Evolutionary conservation across 2,329 filamentous ascomycete genomes (phyloP), one percentile per base, ranked within the genome.

Genomic region (Penicillium sumatraense): DNA sequence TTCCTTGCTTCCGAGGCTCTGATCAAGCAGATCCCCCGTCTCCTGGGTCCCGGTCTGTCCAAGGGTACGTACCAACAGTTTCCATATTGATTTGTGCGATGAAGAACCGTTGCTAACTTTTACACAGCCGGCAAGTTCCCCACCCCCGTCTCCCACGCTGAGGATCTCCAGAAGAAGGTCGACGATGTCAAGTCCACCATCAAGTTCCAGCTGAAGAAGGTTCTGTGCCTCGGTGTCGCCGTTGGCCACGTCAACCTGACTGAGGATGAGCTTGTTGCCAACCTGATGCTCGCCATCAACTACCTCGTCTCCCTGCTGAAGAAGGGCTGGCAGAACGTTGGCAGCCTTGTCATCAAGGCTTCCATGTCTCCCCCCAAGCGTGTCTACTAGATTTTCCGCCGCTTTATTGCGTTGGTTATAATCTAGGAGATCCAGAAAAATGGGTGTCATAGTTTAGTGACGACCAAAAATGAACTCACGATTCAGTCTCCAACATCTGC

Each of bases 191-290:
- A 97, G 90, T 96, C 91, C 73, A 99, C 95, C 81, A 98, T 99
- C 89, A 99, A 99, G 89, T 99, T 99, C 90, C 93, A 99, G 88
- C 87, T 99, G 76, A 99, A 99, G 91, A 99, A 99, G 91, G 95
- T 99, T 80, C 87, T 99, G 72, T 99, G 95, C 87, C 93, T 99
- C 88, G 95, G 93, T 89, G 93, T 98, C 78, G 95, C 95, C 72
- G 91, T 99, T 76, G 95, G 95, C 78, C 96, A 99, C 83, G 95
- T 99, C 73, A 92, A 89, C 74, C 99, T 99, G 95, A 89, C 86
- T 67, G 84, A 91, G 83, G 95, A 99, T 76, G 91, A 97, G 86
- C 84, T 99, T 69, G 89, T 99, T 70, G 90, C 86, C 78, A 99
- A 99, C 89, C 93, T 98, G 83, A 99, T 99, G 95, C 83, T 99